phyloP scores from a whole-genome alignment of 2,329 filamentous ascomycete species.

The Bisporella sp. region DNA sequence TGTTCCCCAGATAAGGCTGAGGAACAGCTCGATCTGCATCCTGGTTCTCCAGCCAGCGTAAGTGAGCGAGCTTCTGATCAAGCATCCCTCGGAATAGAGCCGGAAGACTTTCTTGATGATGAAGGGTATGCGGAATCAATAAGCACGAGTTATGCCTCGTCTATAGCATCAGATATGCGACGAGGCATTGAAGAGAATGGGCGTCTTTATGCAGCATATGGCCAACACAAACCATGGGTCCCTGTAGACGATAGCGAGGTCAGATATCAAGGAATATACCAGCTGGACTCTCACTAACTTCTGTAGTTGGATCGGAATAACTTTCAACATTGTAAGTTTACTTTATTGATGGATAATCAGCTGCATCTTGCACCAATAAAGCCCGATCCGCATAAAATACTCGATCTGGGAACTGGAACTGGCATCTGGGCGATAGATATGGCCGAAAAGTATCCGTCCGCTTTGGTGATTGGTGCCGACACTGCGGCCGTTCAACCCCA shows the following conservation, averaged over 20 bases:
- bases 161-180: conserved; percentile 14
- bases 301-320: conserved; percentile 35
- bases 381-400: conserved; percentile 24
- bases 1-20: no score
- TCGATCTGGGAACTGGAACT: conserved; percentile 28
- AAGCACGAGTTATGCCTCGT: conserved; percentile 4
- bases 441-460: conserved; percentile 24
- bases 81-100: no score
- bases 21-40: no score
- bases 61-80: no score
- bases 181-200: conserved; percentile 20
- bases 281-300: no score
- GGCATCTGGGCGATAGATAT: conserved; percentile 22
- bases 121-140: no score
- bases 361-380: conserved; percentile 22
- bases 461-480: conserved; percentile 25
- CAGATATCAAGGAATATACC: conserved; percentile 33
- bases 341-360: conserved; percentile 16
- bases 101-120: no score
- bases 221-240: conserved; percentile 11
- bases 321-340: conserved; percentile 32
- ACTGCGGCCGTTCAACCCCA: conserved; percentile 26
- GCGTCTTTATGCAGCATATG: conserved; percentile 20
- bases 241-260: conserved; percentile 11
- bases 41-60: no score